Conservation (phyloP, 2,329 filamentous ascomycete species). For the Ophiostoma montium region DNA sequence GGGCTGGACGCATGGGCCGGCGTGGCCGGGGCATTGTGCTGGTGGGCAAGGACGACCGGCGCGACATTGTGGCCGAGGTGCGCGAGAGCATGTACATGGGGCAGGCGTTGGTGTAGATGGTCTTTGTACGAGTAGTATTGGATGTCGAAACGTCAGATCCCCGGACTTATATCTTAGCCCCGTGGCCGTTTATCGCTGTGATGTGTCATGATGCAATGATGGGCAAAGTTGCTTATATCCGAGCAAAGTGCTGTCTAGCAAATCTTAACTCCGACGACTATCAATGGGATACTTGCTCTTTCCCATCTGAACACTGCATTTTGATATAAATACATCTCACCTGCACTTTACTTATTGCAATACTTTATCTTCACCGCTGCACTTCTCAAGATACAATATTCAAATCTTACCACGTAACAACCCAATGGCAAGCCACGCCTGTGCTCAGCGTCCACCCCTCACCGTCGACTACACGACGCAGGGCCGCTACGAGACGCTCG, state of each 20-base stretch:
- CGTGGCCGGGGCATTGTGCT: slow-evolving; percentile 81
- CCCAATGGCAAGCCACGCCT: slow-evolving; percentile 17
- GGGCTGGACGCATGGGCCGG: slow-evolving; percentile 84
- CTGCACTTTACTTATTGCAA: neutral
- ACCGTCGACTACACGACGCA: slow-evolving; percentile 25
- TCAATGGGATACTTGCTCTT: too few species aligned
- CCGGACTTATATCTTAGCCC: too few species aligned
- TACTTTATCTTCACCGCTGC: neutral
- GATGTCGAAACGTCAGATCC: too few species aligned
- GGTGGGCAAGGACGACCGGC: slow-evolving; percentile 76
- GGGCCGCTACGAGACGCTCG: slow-evolving; percentile 27
- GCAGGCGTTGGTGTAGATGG: slow-evolving; percentile 53
- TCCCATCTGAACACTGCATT: too few species aligned
- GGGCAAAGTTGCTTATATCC: too few species aligned
- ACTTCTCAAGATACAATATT: too few species aligned
- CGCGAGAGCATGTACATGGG: slow-evolving; percentile 79
- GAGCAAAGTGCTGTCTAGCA: too few species aligned
- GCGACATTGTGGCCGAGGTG: slow-evolving; percentile 83
- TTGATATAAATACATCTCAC: neutral
- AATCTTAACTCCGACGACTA: too few species aligned
- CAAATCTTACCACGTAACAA: neutral
- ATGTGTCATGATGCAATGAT: too few species aligned
- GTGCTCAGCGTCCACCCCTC: slow-evolving; percentile 23
- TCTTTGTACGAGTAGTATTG: neutral
- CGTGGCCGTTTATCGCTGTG: too few species aligned